Conservation (phyloP, 2,329 filamentous ascomycete genomes). For the Stagonosporopsis chrysanthemi region DNA sequence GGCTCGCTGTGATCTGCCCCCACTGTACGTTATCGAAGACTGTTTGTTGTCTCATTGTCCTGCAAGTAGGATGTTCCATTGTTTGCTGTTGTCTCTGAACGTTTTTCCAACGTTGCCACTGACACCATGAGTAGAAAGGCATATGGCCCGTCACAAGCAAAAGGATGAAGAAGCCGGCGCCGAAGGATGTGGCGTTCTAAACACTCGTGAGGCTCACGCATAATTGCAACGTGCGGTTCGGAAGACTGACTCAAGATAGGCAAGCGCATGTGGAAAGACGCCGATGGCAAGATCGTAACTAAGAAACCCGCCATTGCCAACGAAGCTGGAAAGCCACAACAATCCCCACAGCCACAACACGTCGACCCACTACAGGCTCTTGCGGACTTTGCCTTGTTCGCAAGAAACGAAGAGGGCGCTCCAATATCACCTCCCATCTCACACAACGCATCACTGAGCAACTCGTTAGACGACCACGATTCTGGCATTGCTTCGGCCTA, state of each 20-base stretch:
- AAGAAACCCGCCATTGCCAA: conserved; percentile 45
- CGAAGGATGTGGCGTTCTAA: conserved; percentile 58
- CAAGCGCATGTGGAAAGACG: conserved; percentile 64
- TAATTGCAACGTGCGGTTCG: rapidly evolving
- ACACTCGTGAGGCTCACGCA: conserved; percentile 52
- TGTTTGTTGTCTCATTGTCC: not conserved
- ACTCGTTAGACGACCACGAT: conserved; percentile 42
- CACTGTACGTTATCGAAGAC: conserved; percentile 13
- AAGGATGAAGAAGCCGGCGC: conserved; percentile 65
- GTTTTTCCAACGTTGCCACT: conserved; percentile 16
- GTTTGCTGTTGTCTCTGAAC: not conserved
- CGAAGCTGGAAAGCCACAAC: conserved; percentile 15
- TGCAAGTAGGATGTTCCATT: not conserved
- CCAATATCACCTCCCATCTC: conserved; percentile 49
- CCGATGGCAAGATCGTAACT: conserved; percentile 61
- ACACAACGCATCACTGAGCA: conserved; percentile 35
- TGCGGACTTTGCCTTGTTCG: conserved; percentile 32
- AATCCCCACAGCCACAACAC: conserved; percentile 11
- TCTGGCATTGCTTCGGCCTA: conserved; percentile 33
- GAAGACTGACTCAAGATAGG: not conserved
- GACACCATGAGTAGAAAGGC: conserved; percentile 57
- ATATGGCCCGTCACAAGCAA: conserved; percentile 62
- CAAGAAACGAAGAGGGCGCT: conserved; percentile 29
- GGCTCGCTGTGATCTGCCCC: conserved; percentile 1
- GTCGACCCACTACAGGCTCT: conserved; percentile 27